These are phyloP conservation scores for Monilinia polystroma DNA, from an alignment of 2,329 filamentous ascomycete genomes.

Conservation along the genomic window DNA sequence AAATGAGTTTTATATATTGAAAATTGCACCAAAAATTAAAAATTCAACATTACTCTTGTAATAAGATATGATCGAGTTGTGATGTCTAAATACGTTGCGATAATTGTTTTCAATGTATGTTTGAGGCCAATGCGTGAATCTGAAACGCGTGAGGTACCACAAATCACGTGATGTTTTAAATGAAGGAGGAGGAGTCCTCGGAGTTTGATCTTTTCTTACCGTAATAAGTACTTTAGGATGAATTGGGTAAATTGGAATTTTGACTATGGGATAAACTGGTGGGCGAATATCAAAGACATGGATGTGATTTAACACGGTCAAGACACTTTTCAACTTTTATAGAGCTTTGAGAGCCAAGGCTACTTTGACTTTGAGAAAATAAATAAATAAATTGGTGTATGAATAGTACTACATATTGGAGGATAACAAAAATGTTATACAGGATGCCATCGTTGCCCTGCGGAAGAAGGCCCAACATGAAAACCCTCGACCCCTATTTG, in stretches of 20 bases:
- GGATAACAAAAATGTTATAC: conserved; percentile 28
- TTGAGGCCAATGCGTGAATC: conserved; percentile 29
- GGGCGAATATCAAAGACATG: background rate
- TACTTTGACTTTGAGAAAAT: background rate
- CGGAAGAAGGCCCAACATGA: conserved; percentile 37
- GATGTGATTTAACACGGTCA: background rate
- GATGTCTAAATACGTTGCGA: conserved; percentile 23
- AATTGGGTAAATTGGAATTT: conserved; percentile 11
- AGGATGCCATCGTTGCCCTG: conserved; percentile 39
- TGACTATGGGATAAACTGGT: background rate
- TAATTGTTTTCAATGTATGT: conserved; percentile 10
- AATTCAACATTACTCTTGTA: background rate
- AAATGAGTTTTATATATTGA: background rate
- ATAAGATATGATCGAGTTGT: background rate
- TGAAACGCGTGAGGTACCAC: conserved; percentile 29
- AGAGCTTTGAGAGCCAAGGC: background rate
- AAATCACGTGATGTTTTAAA: conserved; percentile 20
- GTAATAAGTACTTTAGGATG: conserved; percentile 1
- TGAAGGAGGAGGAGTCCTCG: conserved; percentile 3
- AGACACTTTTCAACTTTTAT: background rate
- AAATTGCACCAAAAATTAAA: background rate
- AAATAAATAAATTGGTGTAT: conserved; percentile 13
- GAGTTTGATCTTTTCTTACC: conserved; percentile 4
- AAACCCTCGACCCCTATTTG: conserved; percentile 36
- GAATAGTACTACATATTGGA: conserved; percentile 13